These are phyloP conservation scores for Theobroma cacao DNA, from an alignment of 345 rosid species.

Conservation along the genomic window DNA sequence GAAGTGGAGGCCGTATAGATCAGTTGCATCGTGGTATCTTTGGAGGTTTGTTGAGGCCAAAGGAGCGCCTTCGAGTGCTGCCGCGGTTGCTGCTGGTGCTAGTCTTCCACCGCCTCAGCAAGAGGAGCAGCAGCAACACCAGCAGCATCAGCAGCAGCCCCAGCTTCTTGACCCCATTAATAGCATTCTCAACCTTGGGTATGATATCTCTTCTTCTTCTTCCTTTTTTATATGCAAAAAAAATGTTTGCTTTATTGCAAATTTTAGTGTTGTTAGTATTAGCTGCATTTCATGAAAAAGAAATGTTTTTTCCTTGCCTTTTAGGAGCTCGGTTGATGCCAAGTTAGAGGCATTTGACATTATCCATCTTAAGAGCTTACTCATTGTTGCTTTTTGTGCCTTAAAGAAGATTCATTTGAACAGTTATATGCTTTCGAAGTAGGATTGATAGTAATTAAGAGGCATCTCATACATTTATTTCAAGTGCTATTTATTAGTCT, in stretches of 20 bases:
- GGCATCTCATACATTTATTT: background rate
- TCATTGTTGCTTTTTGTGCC: background rate
- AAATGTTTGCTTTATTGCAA: slow-evolving; percentile 17
- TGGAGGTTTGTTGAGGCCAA: slow-evolving; percentile 84
- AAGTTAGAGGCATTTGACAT: background rate
- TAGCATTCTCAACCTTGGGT: slow-evolving; percentile 90
- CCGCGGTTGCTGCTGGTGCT: slow-evolving; percentile 49
- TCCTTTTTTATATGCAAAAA: no score
- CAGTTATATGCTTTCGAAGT: background rate
- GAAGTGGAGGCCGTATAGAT: slow-evolving; percentile 97
- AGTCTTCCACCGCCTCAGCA: slow-evolving; percentile 50
- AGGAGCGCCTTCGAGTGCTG: slow-evolving; percentile 63
- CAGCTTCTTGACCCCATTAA: slow-evolving; percentile 84
- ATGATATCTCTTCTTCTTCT: slow-evolving; percentile 25
- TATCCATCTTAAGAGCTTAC: background rate
- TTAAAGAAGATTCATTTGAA: background rate
- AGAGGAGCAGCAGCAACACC: slow-evolving; percentile 48
- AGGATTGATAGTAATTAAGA: background rate
- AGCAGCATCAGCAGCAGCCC: slow-evolving; percentile 52
- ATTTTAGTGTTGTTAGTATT: background rate
- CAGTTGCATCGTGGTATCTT: slow-evolving; percentile 89
- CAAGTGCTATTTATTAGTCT: background rate
- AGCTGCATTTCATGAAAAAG: background rate
- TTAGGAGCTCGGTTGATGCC: background rate
- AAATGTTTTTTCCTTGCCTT: background rate